phyloP scores from a whole-genome alignment of 2,329 filamentous ascomycete genomes.

The Talaromyces sp. region DNA sequence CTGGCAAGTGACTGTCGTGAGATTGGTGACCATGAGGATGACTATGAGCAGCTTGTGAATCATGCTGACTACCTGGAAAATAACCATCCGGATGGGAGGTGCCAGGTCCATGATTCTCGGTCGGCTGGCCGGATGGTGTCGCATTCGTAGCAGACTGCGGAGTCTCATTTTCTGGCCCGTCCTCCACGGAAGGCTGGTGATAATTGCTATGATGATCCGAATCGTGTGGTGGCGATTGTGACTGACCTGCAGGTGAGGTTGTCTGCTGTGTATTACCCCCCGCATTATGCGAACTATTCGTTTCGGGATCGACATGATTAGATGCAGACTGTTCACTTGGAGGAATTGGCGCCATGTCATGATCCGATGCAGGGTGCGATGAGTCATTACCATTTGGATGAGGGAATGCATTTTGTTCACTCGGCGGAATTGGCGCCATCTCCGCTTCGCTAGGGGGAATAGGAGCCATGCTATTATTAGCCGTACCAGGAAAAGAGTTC shows the following conservation, averaged over 20 bases:
- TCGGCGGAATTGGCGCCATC: conserved; percentile 5
- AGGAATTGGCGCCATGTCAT: background rate
- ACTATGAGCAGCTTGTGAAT: background rate
- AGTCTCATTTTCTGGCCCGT: background rate
- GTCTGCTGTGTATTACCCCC: background rate
- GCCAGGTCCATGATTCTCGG: background rate
- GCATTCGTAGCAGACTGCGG: background rate
- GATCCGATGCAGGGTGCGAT: background rate
- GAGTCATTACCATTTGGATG: background rate
- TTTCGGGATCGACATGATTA: background rate
- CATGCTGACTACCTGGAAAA: background rate
- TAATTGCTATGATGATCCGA: background rate
- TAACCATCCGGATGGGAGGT: background rate
- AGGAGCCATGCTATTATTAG: background rate
- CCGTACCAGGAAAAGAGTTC: background rate
- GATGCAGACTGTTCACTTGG: background rate
- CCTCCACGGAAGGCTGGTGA: background rate
- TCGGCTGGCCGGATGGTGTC: background rate
- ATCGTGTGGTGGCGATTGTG: background rate
- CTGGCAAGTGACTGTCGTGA: background rate
- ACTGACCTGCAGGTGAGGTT: background rate
- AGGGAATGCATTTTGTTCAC: background rate
- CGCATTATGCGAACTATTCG: background rate
- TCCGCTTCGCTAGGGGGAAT: background rate
- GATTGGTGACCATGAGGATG: background rate